Conservation (phyloP, 106 monocot species). For the Vanilla planifolia region DNA sequence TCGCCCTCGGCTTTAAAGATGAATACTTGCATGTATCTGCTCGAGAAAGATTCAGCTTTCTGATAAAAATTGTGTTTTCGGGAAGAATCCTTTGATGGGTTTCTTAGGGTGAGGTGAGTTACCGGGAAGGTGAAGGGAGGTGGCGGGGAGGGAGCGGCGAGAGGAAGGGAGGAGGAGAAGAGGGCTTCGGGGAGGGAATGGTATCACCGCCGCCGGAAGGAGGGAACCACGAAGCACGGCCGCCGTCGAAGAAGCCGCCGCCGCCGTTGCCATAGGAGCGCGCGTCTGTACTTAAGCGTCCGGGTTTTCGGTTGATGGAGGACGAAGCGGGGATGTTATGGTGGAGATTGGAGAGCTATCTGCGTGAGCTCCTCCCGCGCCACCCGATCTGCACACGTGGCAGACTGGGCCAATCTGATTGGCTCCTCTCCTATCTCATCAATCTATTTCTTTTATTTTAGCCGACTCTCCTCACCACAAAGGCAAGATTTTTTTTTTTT, state of each 20-base stretch:
- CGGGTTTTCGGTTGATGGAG: too few species aligned
- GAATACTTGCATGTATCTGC: conserved; percentile 60
- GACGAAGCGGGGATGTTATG: too few species aligned
- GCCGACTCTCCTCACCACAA: too few species aligned
- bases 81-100: too few species aligned
- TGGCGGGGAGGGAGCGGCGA: neutral
- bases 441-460: too few species aligned
- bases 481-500: too few species aligned
- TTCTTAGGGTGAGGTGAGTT: neutral
- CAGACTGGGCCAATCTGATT: neutral
- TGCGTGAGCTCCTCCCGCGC: neutral
- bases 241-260: neutral
- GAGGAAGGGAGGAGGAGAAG: neutral
- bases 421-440: conserved; percentile 2
- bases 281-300: neutral
- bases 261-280: conserved; percentile 11
- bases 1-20: conserved; percentile 46
- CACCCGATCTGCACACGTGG: neutral
- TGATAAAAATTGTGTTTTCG: neutral
- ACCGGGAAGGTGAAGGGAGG: conserved; percentile 9
- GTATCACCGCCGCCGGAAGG: conserved; percentile 4
- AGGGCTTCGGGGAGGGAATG: conserved; percentile 3
- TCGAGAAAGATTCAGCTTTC: neutral
- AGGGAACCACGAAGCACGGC: conserved; percentile 25
- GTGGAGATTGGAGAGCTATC: too few species aligned